Base-by-base conservation (phyloP, 352 stramenopile species). In the Globisporangium heterothallicum region DNA sequence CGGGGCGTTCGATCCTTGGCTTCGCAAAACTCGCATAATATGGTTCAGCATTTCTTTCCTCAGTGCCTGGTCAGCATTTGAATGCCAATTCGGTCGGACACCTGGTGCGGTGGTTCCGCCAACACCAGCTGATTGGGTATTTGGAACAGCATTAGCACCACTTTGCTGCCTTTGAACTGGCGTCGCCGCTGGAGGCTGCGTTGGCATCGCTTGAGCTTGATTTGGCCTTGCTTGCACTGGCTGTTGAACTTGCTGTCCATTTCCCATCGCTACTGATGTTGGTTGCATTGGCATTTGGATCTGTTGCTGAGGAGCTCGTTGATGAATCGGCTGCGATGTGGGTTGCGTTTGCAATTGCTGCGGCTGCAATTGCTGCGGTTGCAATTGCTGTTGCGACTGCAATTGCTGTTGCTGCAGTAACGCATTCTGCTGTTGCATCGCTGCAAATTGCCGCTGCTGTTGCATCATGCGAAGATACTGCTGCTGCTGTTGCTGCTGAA, bases 21-120 rank as follows among this genome's bases (percentile, higher is more conserved):
- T 94, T 58, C 98, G 85, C 32, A 99, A 77, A 19, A 99, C 81
- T 14, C 94, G 84, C 61, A 98, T 96, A 58, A 97, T 98, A 32
- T 93, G 78, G 59, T 84, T 86, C 42, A 92, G 62, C 79, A 95
- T 92, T 58, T 93, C 79, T 53, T 86, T 84, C 13, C 81, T 70
- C 35, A 92, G 59, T 25, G 76, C 66, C n/a, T 90, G 68, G 32
- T 92, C 82, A 4, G 78, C 79, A 27, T 69, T 58, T 5, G 82
- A 87, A 35, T 89, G 77, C 78, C 77, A 90, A 13, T 74, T 74
- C 52, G 77, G 71, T 4, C 75, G 76, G 24, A 63, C 16, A 16
- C 12, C 12, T 18, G 26, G 21, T 9, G 18, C 27, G 24, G 53
- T n/a, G 16, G 30, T 9, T 36, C 34, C 34, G 22, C 29, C 13